Base-by-base conservation (phyloP, 2,329 filamentous ascomycete genomes). In the Penicillium sp. region DNA sequence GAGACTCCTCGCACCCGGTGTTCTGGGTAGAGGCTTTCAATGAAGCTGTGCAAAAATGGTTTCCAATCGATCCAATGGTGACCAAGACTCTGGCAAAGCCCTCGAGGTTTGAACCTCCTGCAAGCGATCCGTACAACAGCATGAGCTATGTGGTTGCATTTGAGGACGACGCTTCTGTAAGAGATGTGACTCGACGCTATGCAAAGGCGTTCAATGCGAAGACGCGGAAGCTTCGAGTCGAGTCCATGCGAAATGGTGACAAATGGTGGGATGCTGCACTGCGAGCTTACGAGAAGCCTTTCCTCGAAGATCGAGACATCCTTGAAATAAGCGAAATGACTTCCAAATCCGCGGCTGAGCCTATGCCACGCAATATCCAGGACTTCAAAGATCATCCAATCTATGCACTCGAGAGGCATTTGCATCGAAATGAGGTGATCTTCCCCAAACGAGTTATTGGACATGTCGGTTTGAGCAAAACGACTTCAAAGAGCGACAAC, bases 11-110 rank as follows among this genome's bases (percentile, higher is more conserved):
- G 0, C 87, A 85, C 59, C 93, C 93, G 0, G 77, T 97, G 3
- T 97, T 89, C 64, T 98, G 93, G 93, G 85, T 96, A 0, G 93
- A 98, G 69, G 84, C 88, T 3, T 87, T 95, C 54, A 90, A 96
- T 53, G 75, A 82, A 43, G 86, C 86, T 0, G 81, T 89, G 54
- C 87, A 96, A 63, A 95, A 89, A 72, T 98, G 93, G 93, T 80
- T 95, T 45, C 79, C 89, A 0, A 81, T 93, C 29, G 93, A 98
- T 63, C 82, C 90, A 0, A 69, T 96, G 0, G 89, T 93, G 1
- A 95, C 90, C 0, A 77, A 80, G 45, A 86, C 83, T 54, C 81
- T 95, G 44, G 87, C 84, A 63, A 89, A 86, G 50, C 81, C 88
- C 0, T 78, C 77, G 24, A 82, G 79, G 38, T 74, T 98, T 23